Evolutionary conservation across 192 early-diverging fungal genomes (phyloP), one percentile per base, ranked within the genome.

Genomic region (Endogone sp.): DNA sequence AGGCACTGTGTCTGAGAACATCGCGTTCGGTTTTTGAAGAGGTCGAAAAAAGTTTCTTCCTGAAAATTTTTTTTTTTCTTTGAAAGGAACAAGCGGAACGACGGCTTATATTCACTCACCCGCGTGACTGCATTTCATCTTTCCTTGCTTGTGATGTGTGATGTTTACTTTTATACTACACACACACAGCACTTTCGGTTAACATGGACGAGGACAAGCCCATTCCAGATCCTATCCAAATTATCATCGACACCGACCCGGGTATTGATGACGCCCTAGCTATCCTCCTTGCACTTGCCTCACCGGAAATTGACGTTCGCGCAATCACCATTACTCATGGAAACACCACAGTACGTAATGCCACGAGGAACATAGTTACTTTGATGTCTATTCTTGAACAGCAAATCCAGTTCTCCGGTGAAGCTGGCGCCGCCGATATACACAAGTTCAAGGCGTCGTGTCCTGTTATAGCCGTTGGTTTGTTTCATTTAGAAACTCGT

Each of bases 301-400:
- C 82, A 3, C 75, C 75, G 31, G 76, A 77, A 54, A 55, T 84
- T 10, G 77, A 84, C 26, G 60, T 84, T 21, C 65, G 69, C 26
- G 82, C 82, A 16, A 75, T 84, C 44, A 84, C 82, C 3, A 67
- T 81, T 16, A 73, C 71, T 20, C 79, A 78, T 57, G 82, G 82
- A 11, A 84, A 84, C 61, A 76, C 78, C 11, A 70, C 69, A 24
- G 30, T 74, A 1, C 57, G 76, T 2, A 69, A 73, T 26, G 71
- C 79, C 10, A 75, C 69, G 30, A 73, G 67, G 29, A 84, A 84
- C 71, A 71, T 79, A 2, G 74, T 79, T 30, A 81, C 79, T 8
- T 56, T 81, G 27, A 30, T 84, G 2, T 72, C 80, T 68, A 72
- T 78, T 25, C 70, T 84, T 2, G 74, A 65, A 64, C 64, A 77